phyloP scores from a whole-genome alignment of 352 stramenopile species.

The Pythium aphanidermatum region DNA sequence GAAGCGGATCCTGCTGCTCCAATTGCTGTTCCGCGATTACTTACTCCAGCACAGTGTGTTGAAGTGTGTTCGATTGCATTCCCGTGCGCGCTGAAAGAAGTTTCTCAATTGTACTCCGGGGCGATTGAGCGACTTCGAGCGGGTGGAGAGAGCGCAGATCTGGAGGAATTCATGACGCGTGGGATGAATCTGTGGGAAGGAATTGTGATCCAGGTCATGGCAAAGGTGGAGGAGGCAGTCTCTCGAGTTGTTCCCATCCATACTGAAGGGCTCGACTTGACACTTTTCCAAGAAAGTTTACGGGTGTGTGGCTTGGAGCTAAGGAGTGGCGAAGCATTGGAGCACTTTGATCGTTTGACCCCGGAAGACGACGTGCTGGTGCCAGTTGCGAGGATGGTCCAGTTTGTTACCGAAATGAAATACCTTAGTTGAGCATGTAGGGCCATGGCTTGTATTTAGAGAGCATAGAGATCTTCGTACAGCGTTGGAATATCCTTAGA shows the following conservation, averaged over 20 bases:
- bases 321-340: constrained; percentile 42
- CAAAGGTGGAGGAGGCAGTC: constrained; percentile 21
- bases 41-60: constrained; percentile 27
- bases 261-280: constrained; percentile 25
- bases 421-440: constrained; percentile 9
- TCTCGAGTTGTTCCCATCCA: not conserved
- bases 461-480: constrained; percentile 2
- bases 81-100: constrained; percentile 33
- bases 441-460: not conserved
- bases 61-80: constrained; percentile 40
- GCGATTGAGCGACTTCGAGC: constrained; percentile 15
- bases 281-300: constrained; percentile 33
- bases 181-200: constrained; percentile 39
- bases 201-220: constrained; percentile 28
- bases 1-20: constrained; percentile 31
- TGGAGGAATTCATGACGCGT: constrained; percentile 27
- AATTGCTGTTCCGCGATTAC: not conserved
- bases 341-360: constrained; percentile 49
- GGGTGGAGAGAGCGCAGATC: constrained; percentile 26
- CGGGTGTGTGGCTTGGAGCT: constrained; percentile 35
- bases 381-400: constrained; percentile 20
- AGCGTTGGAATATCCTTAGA: constrained; percentile 19
- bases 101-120: constrained; percentile 17
- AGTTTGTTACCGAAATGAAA: constrained; percentile 26
- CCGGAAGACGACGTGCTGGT: constrained; percentile 26